Percentiles rank a stretch among this genome's conserved stretches.
Conservation (phyloP, 768 basidiomycete genomes). For the Mycena venus region DNA sequence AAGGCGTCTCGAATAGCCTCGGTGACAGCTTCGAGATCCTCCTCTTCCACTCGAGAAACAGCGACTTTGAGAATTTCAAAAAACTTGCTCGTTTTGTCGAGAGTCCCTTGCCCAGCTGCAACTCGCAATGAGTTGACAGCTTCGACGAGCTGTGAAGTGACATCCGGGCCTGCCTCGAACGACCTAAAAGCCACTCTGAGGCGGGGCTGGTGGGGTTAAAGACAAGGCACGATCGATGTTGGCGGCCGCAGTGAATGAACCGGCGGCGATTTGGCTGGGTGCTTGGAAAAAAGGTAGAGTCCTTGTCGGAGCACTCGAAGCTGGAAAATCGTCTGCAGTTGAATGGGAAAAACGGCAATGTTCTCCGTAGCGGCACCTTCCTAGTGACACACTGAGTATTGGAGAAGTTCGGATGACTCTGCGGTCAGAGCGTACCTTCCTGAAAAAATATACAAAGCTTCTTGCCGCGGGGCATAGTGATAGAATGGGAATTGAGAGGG, state of each 20-base stretch:
- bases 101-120: background rate
- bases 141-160: background rate
- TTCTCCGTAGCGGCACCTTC: constrained; percentile 17
- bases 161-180: background rate
- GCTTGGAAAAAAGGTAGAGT: no score
- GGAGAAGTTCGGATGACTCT: background rate
- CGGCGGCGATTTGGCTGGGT: background rate
- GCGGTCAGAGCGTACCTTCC: constrained; percentile 2
- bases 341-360: constrained; percentile 9
- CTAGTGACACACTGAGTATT: background rate
- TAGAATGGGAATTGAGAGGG: no score
- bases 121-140: constrained; percentile 14
- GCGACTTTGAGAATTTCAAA: background rate
- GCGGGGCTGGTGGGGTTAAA: background rate
- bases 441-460: constrained; percentile 11
- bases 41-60: background rate
- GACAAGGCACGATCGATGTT: background rate
- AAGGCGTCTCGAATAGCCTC: background rate
- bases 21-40: background rate
- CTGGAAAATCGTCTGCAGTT: no score
- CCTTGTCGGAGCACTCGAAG: background rate
- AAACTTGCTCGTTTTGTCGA: background rate
- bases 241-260: background rate
- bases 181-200: background rate
- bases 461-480: background rate